These are phyloP conservation scores for Colletotrichum theobromicola DNA, from an alignment of 2,329 filamentous ascomycete species.

Conservation along the genomic window DNA sequence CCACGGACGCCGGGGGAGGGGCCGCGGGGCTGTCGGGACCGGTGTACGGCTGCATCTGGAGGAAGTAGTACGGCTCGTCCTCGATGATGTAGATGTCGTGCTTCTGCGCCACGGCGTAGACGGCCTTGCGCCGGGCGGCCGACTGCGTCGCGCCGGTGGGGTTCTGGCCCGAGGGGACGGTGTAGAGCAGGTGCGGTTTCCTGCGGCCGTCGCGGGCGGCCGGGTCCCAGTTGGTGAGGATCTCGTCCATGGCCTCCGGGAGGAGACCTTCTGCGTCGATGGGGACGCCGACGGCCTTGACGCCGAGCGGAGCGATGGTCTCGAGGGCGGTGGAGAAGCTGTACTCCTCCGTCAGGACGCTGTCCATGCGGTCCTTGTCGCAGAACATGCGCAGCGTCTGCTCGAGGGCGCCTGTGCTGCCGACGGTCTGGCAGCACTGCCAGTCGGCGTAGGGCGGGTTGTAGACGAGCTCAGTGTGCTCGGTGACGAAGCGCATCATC, in stretches of 20 bases:
- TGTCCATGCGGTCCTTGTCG: constrained; percentile 71
- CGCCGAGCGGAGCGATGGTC: constrained; percentile 59
- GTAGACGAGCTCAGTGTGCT: constrained; percentile 93
- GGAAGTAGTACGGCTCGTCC: constrained; percentile 94
- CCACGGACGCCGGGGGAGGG: constrained; percentile 64
- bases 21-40: constrained; percentile 54
- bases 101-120: constrained; percentile 81
- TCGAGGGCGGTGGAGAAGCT: constrained; percentile 79
- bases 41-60: constrained; percentile 83
- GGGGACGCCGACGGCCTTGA: constrained; percentile 54
- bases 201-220: constrained; percentile 45
- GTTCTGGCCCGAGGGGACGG: constrained; percentile 81
- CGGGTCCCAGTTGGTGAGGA: constrained; percentile 57
- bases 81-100: constrained; percentile 89
- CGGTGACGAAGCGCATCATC: constrained; percentile 87
- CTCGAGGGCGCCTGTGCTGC: constrained; percentile 86
- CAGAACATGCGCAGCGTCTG: constrained; percentile 84
- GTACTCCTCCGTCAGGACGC: constrained; percentile 87
- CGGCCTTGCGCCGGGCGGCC: constrained; percentile 66
- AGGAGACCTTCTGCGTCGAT: constrained; percentile 61
- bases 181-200: constrained; percentile 63
- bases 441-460: constrained; percentile 90
- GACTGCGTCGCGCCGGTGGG: constrained; percentile 87
- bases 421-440: constrained; percentile 82
- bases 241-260: constrained; percentile 55